Base-by-base conservation (phyloP, 495 filamentous ascomycete species). In the Chaetomium tenue region DNA sequence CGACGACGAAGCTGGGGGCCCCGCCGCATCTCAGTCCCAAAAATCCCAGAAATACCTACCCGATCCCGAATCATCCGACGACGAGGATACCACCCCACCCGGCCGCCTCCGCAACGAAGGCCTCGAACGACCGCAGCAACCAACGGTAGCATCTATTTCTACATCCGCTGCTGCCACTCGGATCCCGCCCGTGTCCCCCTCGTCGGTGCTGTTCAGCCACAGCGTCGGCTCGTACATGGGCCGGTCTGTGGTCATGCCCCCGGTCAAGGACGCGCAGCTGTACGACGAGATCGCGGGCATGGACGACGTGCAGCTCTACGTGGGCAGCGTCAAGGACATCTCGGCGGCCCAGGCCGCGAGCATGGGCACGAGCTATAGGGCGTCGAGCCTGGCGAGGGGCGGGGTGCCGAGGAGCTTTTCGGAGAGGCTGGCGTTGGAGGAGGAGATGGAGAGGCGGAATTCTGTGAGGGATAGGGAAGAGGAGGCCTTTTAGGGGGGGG, bases 151-250 rank as follows among this genome's bases (percentile, higher is more conserved):
- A 8, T 37, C 55, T 22, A 18, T 9, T 28, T 13, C 44, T 12
- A 6, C 58, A 15, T 5, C 23, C 57, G 16, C 28, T 30, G 28
- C 28, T 30, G 28, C 28, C 28, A 30, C 44, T 8, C 2, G 13
- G n/a, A 60, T 33, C 23, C 71, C 70, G 12, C 58, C 66, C 23
- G 51, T 66, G 6, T 70, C 71, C 2, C 70, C 72, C 11, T 71
- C 73, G 22, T 53, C 72, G 1, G 73, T 48, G 15, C 54, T 75
- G 25, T 74, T 74, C 30, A 28, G 63, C 18, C 66, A 70, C n/a
- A 73, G 69, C 20, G 57, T 75, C 5, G 80, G 80, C 18, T 83
- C 80, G 22, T 83, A 79, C 62, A 77, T 74, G 30, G 80, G 80
- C 20, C 70, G 69, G 23, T 51, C 77, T 6, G 40, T 75, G 42